These are phyloP conservation scores for Blastobotrys terrestris DNA, from an alignment of 805 yeast genomes.

Conservation along the genomic window DNA sequence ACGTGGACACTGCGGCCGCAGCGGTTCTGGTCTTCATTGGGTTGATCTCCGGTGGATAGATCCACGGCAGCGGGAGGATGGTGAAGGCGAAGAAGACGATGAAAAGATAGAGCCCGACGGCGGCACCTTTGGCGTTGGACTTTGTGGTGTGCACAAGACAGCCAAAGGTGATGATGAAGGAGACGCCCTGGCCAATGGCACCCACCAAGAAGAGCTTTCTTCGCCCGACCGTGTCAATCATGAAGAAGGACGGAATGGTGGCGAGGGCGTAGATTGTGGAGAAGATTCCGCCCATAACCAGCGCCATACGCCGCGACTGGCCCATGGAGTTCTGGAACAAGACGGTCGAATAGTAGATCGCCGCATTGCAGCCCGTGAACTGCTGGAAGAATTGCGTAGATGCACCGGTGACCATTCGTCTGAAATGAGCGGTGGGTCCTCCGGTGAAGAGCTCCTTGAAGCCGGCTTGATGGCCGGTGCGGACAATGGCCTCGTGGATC, in stretches of 20 bases:
- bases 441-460: slow-evolving; percentile 22
- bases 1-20: slow-evolving; percentile 56
- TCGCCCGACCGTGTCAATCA: slow-evolving; percentile 46
- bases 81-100: slow-evolving; percentile 21
- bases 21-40: slow-evolving; percentile 21
- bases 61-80: slow-evolving; percentile 22
- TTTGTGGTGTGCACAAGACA: slow-evolving; percentile 16
- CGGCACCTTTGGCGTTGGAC: slow-evolving; percentile 20
- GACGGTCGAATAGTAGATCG: slow-evolving; percentile 22
- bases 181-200: slow-evolving; percentile 43
- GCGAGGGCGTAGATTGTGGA: slow-evolving; percentile 19
- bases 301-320: slow-evolving; percentile 11
- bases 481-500: slow-evolving; percentile 13
- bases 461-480: slow-evolving; percentile 18
- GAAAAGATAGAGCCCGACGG: slow-evolving; percentile 20
- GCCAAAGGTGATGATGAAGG: slow-evolving; percentile 20
- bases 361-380: slow-evolving; percentile 28
- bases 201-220: slow-evolving; percentile 50
- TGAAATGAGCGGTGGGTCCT: slow-evolving; percentile 55
- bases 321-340: slow-evolving; percentile 17
- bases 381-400: slow-evolving; percentile 45
- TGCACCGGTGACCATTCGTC: slow-evolving; percentile 55
- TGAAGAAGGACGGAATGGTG: slow-evolving; percentile 33
- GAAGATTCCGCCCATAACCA: slow-evolving; percentile 22
- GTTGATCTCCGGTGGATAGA: slow-evolving; percentile 24